phyloP scores from a whole-genome alignment of 495 filamentous ascomycete species.

The Aspergillus nanangensis region DNA sequence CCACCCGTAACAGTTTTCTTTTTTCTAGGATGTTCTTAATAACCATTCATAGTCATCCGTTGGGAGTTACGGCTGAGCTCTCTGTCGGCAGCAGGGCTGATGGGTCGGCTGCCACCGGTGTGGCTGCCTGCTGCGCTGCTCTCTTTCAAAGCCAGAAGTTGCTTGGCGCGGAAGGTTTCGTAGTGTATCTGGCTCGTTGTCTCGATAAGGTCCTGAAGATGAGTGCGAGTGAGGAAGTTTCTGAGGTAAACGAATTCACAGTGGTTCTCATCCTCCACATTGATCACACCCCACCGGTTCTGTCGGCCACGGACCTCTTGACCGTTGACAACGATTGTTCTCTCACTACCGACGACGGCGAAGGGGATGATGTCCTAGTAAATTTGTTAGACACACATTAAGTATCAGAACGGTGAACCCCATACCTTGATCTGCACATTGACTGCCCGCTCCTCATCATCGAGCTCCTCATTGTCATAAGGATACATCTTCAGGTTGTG shows the following conservation, averaged over 20 bases:
- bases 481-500: conserved; percentile 99
- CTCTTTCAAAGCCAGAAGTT: conserved; percentile 95
- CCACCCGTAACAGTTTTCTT: conserved; percentile 1
- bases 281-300: conserved; percentile 99
- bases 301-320: conserved; percentile 97
- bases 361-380: conserved; percentile 90
- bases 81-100: conserved; percentile 88
- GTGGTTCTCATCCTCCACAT: conserved; percentile 98
- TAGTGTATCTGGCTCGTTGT: conserved; percentile 99
- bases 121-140: conserved; percentile 80
- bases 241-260: conserved; percentile 98
- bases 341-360: conserved; percentile 96
- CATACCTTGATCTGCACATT: conserved; percentile 93
- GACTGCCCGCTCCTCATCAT: conserved; percentile 90
- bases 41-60: conserved; percentile 97
- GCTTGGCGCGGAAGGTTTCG: conserved; percentile 99
- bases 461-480: conserved; percentile 98
- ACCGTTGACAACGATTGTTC: conserved; percentile 93
- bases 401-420: background rate
- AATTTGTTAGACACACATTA: conserved; percentile 17
- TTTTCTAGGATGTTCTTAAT: conserved; percentile 59
- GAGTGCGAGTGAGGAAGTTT: conserved; percentile 95
- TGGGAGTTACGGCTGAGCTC: conserved; percentile 96
- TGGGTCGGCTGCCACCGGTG: conserved; percentile 74
- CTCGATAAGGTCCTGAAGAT: conserved; percentile 96